Evolutionary conservation across 2,329 filamentous ascomycete species (phyloP).

Genomic region (Neofusicoccum sp.): DNA sequence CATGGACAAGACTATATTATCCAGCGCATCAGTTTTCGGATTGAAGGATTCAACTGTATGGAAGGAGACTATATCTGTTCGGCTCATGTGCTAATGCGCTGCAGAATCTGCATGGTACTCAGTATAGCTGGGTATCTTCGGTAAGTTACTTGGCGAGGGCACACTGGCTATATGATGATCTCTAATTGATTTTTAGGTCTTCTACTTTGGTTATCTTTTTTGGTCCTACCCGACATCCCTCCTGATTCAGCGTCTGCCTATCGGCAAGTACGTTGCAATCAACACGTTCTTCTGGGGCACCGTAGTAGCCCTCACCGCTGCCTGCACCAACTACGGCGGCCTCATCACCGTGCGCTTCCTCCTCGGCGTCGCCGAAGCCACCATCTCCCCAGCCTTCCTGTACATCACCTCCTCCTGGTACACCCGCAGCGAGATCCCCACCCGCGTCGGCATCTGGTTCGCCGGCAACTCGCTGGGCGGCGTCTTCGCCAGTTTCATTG

Average conservation of each 20-base stretch:
- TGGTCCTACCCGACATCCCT: slow-evolving; percentile 53
- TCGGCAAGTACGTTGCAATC: slow-evolving; percentile 48
- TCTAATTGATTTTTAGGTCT: slow-evolving; percentile 29
- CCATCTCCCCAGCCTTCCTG: slow-evolving; percentile 26
- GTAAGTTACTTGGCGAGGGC: background rate
- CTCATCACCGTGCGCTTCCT: slow-evolving; percentile 29
- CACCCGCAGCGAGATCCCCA: slow-evolving; percentile 37
- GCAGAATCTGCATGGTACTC: slow-evolving; percentile 37
- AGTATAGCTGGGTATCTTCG: slow-evolving; percentile 50
- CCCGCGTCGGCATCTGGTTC: slow-evolving; percentile 47
- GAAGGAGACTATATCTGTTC: fast-evolving
- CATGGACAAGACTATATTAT: slow-evolving; percentile 56
- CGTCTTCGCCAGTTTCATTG: slow-evolving; percentile 32
- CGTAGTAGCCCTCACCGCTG: slow-evolving; percentile 39
- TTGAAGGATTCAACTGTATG: slow-evolving; percentile 44
- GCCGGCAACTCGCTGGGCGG: slow-evolving; percentile 53
- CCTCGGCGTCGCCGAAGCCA: slow-evolving; percentile 30
- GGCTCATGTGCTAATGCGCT: background rate
- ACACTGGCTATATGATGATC: no score
- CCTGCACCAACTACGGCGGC: slow-evolving; percentile 27
- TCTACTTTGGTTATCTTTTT: slow-evolving; percentile 52
- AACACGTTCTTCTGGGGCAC: slow-evolving; percentile 54
- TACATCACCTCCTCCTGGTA: slow-evolving; percentile 29
- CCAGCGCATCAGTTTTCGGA: slow-evolving; percentile 56
- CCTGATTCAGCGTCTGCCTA: slow-evolving; percentile 48